Evolutionary conservation across 257 asterid species (phyloP).

Genomic region (Petrea volubilis): DNA sequence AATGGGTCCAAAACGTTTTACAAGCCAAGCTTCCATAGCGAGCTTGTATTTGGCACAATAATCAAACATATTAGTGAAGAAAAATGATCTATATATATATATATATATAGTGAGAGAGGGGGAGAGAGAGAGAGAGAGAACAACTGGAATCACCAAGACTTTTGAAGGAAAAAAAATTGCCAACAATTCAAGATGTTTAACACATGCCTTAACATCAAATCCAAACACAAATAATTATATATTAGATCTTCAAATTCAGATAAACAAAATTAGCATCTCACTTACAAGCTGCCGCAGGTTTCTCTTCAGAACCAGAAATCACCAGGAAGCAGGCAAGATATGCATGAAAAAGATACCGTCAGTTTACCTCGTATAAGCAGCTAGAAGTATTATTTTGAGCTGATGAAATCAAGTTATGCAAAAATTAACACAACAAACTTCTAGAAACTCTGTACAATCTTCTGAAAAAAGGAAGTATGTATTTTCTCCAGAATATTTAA

Average conservation of each 20-base stretch:
- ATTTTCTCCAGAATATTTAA: slow-evolving; percentile 11
- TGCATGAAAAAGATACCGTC: slow-evolving; percentile 43
- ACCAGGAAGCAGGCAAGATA: slow-evolving; percentile 36
- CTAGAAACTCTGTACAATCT: background rate
- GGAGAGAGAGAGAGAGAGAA: background rate
- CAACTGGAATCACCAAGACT: background rate
- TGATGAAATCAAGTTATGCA: background rate
- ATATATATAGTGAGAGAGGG: no score
- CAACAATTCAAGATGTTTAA: background rate
- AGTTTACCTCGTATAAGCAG: slow-evolving; percentile 32
- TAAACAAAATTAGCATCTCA: slow-evolving; percentile 17
- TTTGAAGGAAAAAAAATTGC: background rate
- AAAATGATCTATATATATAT: background rate
- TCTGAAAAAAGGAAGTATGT: slow-evolving; percentile 4
- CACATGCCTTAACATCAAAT: slow-evolving; percentile 7
- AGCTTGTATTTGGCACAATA: background rate
- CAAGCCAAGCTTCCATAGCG: background rate
- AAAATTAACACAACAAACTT: background rate
- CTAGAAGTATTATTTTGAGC: slow-evolving; percentile 1
- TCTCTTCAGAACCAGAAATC: slow-evolving; percentile 61
- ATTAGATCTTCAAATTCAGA: slow-evolving; percentile 8
- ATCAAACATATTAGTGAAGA: background rate
- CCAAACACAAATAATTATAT: background rate
- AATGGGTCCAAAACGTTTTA: background rate
- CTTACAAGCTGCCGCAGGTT: slow-evolving; percentile 91